phyloP scores from a whole-genome alignment of 106 monocot species.

The Acorus gramineus region DNA sequence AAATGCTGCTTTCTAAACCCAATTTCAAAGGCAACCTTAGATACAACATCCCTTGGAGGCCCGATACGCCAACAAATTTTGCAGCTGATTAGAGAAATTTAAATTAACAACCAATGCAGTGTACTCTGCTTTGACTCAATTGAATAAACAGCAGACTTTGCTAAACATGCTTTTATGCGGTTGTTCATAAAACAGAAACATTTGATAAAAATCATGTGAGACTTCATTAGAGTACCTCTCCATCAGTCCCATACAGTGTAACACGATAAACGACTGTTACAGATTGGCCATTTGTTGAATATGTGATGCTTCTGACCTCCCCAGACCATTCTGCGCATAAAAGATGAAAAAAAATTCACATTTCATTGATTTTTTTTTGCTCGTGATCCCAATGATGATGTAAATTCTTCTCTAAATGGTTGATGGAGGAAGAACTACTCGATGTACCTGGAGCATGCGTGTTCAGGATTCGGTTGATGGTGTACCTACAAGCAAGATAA shows the following conservation, averaged over 20 bases:
- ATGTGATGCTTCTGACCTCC: constrained; percentile 71
- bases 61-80: no score
- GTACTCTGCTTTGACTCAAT: no score
- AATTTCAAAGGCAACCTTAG: no score
- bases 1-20: no score
- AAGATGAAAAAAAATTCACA: background rate
- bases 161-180: background rate
- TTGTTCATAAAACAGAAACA: background rate
- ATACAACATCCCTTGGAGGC: no score
- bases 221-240: constrained; percentile 52
- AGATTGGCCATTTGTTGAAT: constrained; percentile 86
- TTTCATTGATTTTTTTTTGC: background rate
- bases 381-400: background rate
- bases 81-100: no score
- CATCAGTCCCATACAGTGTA: constrained; percentile 90
- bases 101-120: no score
- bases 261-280: constrained; percentile 96
- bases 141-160: background rate
- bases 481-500: constrained; percentile 64
- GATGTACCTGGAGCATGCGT: constrained; percentile 74
- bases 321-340: constrained; percentile 85
- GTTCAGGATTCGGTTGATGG: constrained; percentile 87
- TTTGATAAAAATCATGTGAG: background rate
- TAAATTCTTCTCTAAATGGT: background rate
- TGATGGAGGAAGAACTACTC: background rate